Base-by-base conservation (phyloP, 2,329 filamentous ascomycete genomes). In the Fulvia fulva region DNA sequence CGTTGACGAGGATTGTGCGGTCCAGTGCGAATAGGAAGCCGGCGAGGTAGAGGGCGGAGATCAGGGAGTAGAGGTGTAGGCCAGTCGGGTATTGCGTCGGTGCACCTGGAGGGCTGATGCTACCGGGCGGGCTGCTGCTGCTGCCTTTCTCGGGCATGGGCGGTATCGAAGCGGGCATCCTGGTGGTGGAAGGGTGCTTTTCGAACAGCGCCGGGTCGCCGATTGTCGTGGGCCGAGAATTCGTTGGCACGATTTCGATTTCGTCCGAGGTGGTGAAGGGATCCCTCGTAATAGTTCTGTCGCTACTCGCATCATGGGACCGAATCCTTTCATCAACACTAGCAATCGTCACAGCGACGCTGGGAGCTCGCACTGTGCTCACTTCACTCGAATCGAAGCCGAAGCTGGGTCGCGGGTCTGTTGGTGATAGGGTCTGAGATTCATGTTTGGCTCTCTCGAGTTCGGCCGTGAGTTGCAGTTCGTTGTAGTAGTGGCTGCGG, bases 1-100 rank as follows among this genome's bases (percentile, higher is more conserved):
- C 75, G 14, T 66, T 69, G 16, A 70, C 68, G 52, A 76, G 72
- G 45, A 76, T 75, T 26, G 72, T 75, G 50, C 74, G 75, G 58
- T 77, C 49, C 49, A 51, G 26, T 14, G 49, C 49, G n/a, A 28
- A 22, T 12, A 51, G 19, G 28, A 51, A 51, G 2, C 46, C 46
- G n/a, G 46, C 46, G 2, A 50, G 26, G 23, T 50, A 50, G n/a
- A 50, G 25, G 23, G 46, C 46, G 46, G 30, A 50, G 22, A 50
- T 50, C 46, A 28, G 26, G 7, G 46, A 50, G 46, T 50, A 50
- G 14, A 50, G 46, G 16, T 50, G 26, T 16, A 50, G 30, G 5
- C 46, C 46, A 14, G 46, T 26, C 1, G 46, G 46, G 23, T 50
- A 50, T 30, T 50, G 23, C 22, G 28, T 28, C 16, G 26, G 26